Conservation (phyloP, 768 basidiomycete genomes). For the Lyophyllum decastes region DNA sequence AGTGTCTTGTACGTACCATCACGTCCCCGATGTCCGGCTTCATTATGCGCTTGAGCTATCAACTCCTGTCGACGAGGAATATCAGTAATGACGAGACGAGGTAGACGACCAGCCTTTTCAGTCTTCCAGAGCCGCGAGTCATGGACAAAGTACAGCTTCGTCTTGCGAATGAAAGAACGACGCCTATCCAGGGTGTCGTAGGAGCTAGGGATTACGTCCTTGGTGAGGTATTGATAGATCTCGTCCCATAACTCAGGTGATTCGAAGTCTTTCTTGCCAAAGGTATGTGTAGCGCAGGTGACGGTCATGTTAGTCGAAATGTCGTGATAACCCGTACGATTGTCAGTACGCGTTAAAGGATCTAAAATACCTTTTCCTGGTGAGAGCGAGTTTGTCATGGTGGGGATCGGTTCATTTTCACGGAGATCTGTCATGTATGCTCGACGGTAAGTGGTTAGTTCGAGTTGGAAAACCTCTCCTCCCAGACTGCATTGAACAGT, state of each 20-base stretch:
- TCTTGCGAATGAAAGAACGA: not conserved
- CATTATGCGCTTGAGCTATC: slow-evolving; percentile 25
- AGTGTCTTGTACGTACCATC: slow-evolving; percentile 24
- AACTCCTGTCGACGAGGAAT: slow-evolving; percentile 9
- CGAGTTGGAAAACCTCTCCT: no score
- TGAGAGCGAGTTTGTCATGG: no score
- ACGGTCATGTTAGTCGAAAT: not conserved
- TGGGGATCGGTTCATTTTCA: no score
- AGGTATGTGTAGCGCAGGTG: not conserved
- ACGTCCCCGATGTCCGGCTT: slow-evolving; percentile 28
- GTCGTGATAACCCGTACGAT: no score
- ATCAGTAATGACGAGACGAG: slow-evolving; percentile 26
- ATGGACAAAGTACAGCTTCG: slow-evolving; percentile 12
- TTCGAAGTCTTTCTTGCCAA: slow-evolving; percentile 15
- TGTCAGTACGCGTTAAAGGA: no score
- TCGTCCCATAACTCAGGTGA: slow-evolving; percentile 11
- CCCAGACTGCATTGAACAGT: not conserved
- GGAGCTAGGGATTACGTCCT: not conserved
- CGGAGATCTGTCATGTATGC: no score
- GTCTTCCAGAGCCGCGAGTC: slow-evolving; percentile 18
- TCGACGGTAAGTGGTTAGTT: no score
- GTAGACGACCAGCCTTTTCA: slow-evolving; percentile 11
- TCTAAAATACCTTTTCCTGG: no score
- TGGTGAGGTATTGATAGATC: slow-evolving; percentile 15
- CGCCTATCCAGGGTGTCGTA: not conserved